These are phyloP conservation scores for Durio zibethinus DNA, from an alignment of 345 rosid species.

Conservation along the genomic window DNA sequence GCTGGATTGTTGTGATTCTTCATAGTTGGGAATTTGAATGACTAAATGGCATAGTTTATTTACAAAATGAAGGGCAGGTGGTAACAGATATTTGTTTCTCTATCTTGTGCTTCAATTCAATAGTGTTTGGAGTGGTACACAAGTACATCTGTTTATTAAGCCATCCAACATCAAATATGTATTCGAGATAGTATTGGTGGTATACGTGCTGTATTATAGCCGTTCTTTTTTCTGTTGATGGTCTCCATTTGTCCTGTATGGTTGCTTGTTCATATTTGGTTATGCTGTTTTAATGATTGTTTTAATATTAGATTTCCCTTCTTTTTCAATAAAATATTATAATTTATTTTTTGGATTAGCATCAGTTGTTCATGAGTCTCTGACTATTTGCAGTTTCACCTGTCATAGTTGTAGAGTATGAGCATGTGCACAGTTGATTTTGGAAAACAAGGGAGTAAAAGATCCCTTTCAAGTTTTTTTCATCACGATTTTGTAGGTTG, in stretches of 20 bases:
- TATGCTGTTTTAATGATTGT: too few relatives aligned
- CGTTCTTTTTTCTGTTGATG: not conserved
- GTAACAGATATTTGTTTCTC: not conserved
- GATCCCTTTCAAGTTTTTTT: not conserved
- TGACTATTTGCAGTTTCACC: not conserved
- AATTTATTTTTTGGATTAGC: not conserved
- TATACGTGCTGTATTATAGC: not conserved
- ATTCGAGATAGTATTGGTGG: not conserved
- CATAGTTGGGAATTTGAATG: not conserved
- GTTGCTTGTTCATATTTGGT: not conserved
- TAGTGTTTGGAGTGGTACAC: not conserved
- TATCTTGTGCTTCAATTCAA: not conserved
- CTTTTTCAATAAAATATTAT: too few relatives aligned
- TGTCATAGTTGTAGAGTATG: not conserved
- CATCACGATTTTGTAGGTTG: not conserved
- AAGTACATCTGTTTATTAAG: not conserved
- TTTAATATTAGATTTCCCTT: not conserved
- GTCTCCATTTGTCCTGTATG: not conserved
- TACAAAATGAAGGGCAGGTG: not conserved
- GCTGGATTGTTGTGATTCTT: not conserved
- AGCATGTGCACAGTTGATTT: not conserved
- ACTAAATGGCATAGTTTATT: not conserved
- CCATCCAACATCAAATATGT: not conserved
- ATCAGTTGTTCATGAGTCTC: too few relatives aligned
- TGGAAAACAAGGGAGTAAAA: not conserved